Evolutionary conservation across 2,329 filamentous ascomycete species (phyloP).

Genomic region (Aschersonia sp.): DNA sequence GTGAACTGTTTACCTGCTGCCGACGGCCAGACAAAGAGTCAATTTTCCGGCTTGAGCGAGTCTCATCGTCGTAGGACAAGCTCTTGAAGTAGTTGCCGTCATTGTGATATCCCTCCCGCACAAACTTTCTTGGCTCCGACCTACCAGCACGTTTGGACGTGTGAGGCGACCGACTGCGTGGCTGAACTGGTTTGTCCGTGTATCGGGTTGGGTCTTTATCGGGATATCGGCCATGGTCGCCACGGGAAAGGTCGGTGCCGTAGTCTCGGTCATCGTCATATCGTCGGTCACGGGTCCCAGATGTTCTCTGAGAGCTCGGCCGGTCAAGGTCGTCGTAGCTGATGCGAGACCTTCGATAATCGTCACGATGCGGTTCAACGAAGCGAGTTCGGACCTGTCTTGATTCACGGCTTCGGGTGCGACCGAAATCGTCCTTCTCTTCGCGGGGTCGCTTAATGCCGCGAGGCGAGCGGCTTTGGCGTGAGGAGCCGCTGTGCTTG

Average conservation of each 20-base stretch:
- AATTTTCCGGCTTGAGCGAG: constrained; percentile 21
- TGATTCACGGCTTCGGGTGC: constrained; percentile 29
- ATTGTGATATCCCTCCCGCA: constrained; percentile 11
- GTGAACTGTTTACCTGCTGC: constrained; percentile 43
- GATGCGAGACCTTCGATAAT: constrained; percentile 30
- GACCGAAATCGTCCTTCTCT: constrained; percentile 42
- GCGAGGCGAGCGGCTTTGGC: constrained; percentile 44
- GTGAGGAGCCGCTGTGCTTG: constrained; percentile 24
- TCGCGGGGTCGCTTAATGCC: constrained; percentile 54
- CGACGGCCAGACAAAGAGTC: constrained; percentile 50
- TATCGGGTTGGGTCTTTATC: constrained; percentile 9
- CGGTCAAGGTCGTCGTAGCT: constrained; percentile 45
- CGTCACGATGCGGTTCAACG: constrained; percentile 38
- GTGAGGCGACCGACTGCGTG: constrained; percentile 38
- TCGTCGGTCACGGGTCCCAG: constrained; percentile 1
- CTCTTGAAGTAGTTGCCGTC: constrained; percentile 3
- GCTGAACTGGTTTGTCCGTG: constrained; percentile 38
- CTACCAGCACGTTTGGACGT: constrained; percentile 22
- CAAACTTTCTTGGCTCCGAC: constrained; percentile 18
- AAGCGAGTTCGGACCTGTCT: constrained; percentile 48
- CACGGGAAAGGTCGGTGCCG: constrained; percentile 23
- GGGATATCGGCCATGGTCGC: constrained; percentile 22
- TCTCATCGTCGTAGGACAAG: constrained; percentile 4
- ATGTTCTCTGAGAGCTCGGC: constrained; percentile 20
- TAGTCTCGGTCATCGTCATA: not conserved